Evolutionary conservation across 1,284 basidiomycete species (phyloP), one percentile per base, ranked within the genome.

Genomic region (Austroboletus novae-zelandiae): DNA sequence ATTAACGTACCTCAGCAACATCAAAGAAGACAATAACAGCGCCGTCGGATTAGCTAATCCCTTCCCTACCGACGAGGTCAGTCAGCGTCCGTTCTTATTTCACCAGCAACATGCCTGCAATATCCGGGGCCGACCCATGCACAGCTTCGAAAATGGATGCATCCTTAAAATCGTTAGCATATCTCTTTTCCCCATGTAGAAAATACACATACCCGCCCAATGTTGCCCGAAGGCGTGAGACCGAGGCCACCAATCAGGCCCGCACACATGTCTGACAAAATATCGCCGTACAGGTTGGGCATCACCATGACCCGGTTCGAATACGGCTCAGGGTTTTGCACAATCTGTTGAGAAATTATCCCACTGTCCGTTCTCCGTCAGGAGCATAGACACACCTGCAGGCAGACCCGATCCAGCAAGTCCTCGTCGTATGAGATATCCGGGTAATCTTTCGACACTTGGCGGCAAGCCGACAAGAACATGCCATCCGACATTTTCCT

Each of bases 401-500:
- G 80, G 77, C 97, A 99, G 59, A 91, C 95, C 61, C 97, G 89
- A 74, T 99, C 97, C 57, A 99, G 80, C 43, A 99, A 80, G 73
- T 99, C 97, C 74, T 99, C 97, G 70, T 98, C 95, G 72, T 99
- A 99, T 36, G 77, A 75, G 65, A 99, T 86, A 56, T 90, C 84
- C 35, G 97, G 97, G 82, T 90, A 99, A 57, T 95, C 94, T 72
- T 97, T 94, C 29, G 96, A 90, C 36, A 99, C 93, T 65, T 94
- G 89, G 57, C 97, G 90, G 74, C 96, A 99, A 40, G 97, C 97
- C 50, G 91, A 91, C 70, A 99, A 78, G 82, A 99, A 99, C 94
- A 99, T 98, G 61, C 97, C 97, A 71, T 99, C 97, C 23, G 95
- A 98, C 91, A 98, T 94, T 85, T 98, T 98, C 92, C 89, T 91